These are phyloP conservation scores for Cardamine resedifolia DNA, from an alignment of 345 rosid species.

Conservation along the genomic window DNA sequence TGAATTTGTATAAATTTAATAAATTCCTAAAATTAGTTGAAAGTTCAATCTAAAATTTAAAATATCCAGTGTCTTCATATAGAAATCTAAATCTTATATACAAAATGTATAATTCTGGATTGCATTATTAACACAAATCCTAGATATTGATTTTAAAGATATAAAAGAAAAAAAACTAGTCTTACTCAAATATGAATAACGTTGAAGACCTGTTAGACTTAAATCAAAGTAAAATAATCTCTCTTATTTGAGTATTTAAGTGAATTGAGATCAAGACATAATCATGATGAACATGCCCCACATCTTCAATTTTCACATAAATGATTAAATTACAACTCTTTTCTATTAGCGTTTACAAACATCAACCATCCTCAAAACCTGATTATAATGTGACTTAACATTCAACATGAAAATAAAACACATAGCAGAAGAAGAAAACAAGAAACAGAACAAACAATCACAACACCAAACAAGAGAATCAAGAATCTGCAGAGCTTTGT, in stretches of 20 bases:
- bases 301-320: background rate
- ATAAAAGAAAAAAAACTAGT: background rate
- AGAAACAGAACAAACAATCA: background rate
- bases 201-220: constrained; percentile 1
- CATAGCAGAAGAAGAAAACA: constrained; percentile 9
- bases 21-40: background rate
- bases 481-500: constrained; percentile 58
- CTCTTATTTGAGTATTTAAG: background rate
- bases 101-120: background rate
- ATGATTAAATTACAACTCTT: background rate
- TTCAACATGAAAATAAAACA: constrained; percentile 30
- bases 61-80: background rate
- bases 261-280: constrained; percentile 39
- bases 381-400: constrained; percentile 21
- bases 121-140: background rate
- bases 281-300: constrained; percentile 45
- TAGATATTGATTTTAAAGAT: background rate
- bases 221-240: background rate
- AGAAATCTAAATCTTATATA: background rate
- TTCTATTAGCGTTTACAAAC: constrained; percentile 20
- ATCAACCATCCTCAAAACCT: constrained; percentile 22
- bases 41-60: background rate
- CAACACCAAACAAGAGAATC: constrained; percentile 33
- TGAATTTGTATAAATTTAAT: background rate
- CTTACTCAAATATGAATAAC: background rate